Evolutionary conservation across 805 yeast genomes (phyloP), one percentile per base, ranked within the genome.

Genomic region (Naumovozyma baii): DNA sequence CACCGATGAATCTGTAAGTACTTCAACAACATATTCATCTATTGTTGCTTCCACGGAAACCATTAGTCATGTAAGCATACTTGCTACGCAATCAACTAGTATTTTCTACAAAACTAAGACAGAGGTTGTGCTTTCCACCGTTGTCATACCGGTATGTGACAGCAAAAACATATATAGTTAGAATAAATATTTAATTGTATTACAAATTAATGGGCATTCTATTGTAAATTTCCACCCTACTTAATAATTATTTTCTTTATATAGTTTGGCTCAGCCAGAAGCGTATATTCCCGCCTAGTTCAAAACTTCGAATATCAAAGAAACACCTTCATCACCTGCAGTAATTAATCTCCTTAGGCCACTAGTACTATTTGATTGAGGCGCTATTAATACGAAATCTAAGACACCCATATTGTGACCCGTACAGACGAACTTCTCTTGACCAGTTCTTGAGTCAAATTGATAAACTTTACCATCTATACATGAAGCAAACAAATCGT

Each of bases 311-410:
- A 78, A 87, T 9, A 90, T 74, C 47, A 90, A 67, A 10, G 94
- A 76, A 25, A 92, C 96, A 49, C 95, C 95, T 62, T 92, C 98
- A 60, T 92, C 98, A 47, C 96, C 96, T 12, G 96, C 98, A 16
- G 96, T 85, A 29, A 87, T 72, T 34, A 92, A 54, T 57, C 80
- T 78, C 38, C 72, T 70, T 18, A 38, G 39, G 19, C 38, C 19
- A 8, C 14, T 29, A 18, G 39, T 41, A 19, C 38, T 47, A 37
- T 43, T 45, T 10, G 41, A 35, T 22, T 41, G 28, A 34, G 73
- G 64, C 31, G 75, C 78, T 41, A 78, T 74, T 33, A 80, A 55
- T 15, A 81, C 78, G 57, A 92, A 90, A 52, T 86, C 96, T 47
- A 92, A 70, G 15, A 92, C 79, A 46, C 97, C 97, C 83, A 84